These are phyloP conservation scores for Helotiales sp. DNA, from an alignment of 2,329 filamentous ascomycete genomes.

Conservation along the genomic window DNA sequence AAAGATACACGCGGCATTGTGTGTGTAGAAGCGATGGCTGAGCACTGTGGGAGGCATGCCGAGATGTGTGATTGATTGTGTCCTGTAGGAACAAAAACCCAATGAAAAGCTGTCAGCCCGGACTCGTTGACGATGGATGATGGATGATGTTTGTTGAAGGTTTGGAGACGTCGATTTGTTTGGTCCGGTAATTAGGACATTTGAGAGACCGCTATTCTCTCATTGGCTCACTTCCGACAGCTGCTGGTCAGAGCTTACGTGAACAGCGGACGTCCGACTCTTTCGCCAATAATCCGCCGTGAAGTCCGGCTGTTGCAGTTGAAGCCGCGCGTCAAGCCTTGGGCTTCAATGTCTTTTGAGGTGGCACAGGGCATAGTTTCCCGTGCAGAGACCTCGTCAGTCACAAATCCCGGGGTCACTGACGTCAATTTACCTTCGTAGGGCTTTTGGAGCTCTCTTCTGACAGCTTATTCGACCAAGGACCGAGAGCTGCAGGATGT, in stretches of 20 bases:
- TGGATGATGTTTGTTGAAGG: not conserved
- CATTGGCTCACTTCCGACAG: slow-evolving; percentile 2
- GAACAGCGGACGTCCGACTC: slow-evolving; percentile 1
- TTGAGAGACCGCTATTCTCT: not conserved
- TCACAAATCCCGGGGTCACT: not conserved
- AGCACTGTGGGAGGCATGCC: not conserved
- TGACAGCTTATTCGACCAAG: not conserved
- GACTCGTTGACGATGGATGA: not conserved
- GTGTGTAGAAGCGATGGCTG: not conserved
- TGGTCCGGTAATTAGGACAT: not conserved
- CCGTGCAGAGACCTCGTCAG: not conserved
- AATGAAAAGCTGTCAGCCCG: not conserved
- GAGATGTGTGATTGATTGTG: not conserved
- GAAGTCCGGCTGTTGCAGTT: slow-evolving; percentile 4
- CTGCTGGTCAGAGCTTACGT: not conserved
- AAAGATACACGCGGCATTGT: not conserved
- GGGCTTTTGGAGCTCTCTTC: not conserved
- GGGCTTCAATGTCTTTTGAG: not conserved
- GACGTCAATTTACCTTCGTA: not conserved
- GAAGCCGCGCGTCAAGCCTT: slow-evolving; percentile 1
- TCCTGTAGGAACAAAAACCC: not conserved
- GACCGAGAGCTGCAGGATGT: not conserved
- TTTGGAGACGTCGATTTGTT: not conserved
- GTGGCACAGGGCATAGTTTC: not conserved
- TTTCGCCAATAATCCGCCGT: slow-evolving; percentile 6